Base-by-base conservation (phyloP, 305 asterid genomes). In the Fraxinus ornus region DNA sequence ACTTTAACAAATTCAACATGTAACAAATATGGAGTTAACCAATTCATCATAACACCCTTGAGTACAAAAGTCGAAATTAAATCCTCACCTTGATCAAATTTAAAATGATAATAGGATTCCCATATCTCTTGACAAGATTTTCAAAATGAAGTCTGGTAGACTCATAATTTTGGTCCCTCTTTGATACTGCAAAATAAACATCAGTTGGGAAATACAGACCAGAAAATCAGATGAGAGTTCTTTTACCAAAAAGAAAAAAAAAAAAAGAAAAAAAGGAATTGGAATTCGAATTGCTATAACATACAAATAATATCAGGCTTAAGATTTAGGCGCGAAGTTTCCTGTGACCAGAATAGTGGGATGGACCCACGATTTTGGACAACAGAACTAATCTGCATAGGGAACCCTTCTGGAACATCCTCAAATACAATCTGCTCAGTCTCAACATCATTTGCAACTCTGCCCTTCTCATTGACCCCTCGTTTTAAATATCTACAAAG, bases 341-440 rank as follows among this genome's bases (percentile, higher is more conserved):
- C 97, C 82, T 95, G 99, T 66, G 97, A 93, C 99, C 99, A 95
- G 91, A 93, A 95, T 74, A 95, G 95, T 17, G 99, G 99, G 79
- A 95, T 95, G 44, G 99, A 95, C 66, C 99, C 99, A 87, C 99
- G 98, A 84, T 94, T 92, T 90, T 95, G 99, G 80, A 94, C 98
- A 83, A 93, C 94, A 75, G 99, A 95, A 90, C 93, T 94, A 85
- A 94, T 90, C 84, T 94, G 94, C 85, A 88, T 35, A 30, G 95
- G 93, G 76, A 82, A 78, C 75, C 94, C 95, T 85, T 93, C 96
- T 36, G 91, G 88, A 87, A 85, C 91, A 85, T 93, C 94, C 89
- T 95, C 98, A 80, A 87, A 77, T 75, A 95, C 87, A 82, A 95
- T 90, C 86, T 95, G 99, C 88, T 95, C 99, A 10, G 97, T 95